Conservation (phyloP, 169 alveolate genomes). For the Eimeria praecox region DNA sequence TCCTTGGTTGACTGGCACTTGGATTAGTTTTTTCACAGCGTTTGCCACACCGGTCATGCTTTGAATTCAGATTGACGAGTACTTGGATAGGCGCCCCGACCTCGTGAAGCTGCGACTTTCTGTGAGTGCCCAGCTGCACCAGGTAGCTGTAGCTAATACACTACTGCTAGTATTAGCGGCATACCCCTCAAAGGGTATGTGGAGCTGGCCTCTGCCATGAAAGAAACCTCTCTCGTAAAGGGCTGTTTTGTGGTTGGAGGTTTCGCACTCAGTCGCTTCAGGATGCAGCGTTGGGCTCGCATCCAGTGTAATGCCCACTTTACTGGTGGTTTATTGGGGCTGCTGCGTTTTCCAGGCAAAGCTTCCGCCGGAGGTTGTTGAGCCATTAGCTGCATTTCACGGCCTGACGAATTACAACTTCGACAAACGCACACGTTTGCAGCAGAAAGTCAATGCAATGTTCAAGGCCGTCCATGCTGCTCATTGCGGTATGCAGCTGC, state of each 20-base stretch:
- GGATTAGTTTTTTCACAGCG: not conserved
- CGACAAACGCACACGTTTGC: constrained; percentile 78
- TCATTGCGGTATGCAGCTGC: not conserved
- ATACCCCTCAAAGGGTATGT: not conserved
- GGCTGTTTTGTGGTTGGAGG: not conserved
- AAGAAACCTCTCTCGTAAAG: not conserved
- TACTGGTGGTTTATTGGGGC: not conserved
- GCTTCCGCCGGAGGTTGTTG: constrained; percentile 84
- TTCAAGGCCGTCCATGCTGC: constrained; percentile 45
- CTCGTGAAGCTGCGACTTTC: constrained; percentile 67
- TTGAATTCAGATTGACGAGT: constrained; percentile 18
- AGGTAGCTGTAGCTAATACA: not conserved
- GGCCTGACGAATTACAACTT: constrained; percentile 78
- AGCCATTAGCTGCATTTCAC: constrained; percentile 83
- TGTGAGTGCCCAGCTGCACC: constrained; percentile 31
- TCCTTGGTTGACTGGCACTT: not conserved
- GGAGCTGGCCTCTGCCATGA: not conserved
- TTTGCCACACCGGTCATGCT: not conserved
- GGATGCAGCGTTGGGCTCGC: not conserved
- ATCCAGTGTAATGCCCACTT: not conserved
- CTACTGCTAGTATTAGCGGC: not conserved
- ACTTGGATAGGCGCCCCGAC: constrained; percentile 66
- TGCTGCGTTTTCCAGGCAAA: constrained; percentile 75
- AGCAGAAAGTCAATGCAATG: constrained; percentile 75
- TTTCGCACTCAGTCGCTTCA: not conserved